Base-by-base conservation (phyloP, 2,329 filamentous ascomycete species). In the Cercospora berteroae region DNA sequence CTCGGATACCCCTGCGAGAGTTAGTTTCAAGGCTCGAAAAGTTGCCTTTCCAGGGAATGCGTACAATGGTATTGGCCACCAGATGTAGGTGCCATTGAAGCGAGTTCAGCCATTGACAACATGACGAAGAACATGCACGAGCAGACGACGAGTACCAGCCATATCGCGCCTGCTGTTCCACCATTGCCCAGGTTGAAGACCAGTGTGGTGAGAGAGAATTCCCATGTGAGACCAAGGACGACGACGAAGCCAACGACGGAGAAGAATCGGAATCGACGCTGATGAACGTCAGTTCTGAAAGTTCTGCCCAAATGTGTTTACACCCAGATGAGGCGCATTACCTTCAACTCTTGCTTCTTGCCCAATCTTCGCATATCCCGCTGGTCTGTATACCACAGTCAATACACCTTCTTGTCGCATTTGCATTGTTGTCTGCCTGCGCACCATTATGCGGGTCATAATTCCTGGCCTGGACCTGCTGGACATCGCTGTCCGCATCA, bases 21-120 rank as follows among this genome's bases (percentile, higher is more conserved):
- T 57, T 57, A 57, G 52, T 33, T 31, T 9, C 18, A 23, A 23
- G 6, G 18, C 18, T 23, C 20, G 18, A 50, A 16, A 1, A 31
- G 13, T 12, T 9, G 16, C 8, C 52, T 31, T 18, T 18, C 84
- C 83, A 69, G 42, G 65, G 52, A 29, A 67, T 63, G 23, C 52
- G 52, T 57, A 57, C 52, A 57, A 29, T 57, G 52, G 5, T 57
- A 57, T 70, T 88, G 85, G 1, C 86, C 86, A 23, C 86, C 85
- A 6, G 82, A 81, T 0, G 84, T 88, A 0, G 86, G 86, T 2
- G 85, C 84, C 80, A 85, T 85, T 5, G 81, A 83, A 1, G 81
- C 82, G 79, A 85, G 83, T 69, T 85, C 83, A 6, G 82, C 82
- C 77, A 85, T 80, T 3, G 81, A 83, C 0, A 77, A 74, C 65